Evolutionary conservation across 495 filamentous ascomycete genomes (phyloP), one percentile per base, ranked within the genome.

Genomic region (Penicillium odoratum): DNA sequence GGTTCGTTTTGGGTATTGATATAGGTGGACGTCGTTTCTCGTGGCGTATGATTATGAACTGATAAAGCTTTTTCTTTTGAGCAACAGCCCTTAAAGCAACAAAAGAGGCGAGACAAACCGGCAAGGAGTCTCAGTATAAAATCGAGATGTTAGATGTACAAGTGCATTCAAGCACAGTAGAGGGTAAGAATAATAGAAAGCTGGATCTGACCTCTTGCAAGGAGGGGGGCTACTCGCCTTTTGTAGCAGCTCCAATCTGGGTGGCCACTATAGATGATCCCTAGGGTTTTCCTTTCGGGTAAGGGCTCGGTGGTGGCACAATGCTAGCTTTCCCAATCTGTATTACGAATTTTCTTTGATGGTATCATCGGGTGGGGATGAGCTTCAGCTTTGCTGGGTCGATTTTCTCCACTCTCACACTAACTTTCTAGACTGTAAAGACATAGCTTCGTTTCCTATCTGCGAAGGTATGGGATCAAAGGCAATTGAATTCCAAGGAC

Each of bases 11-110:
- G 16, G n/a, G 51, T 45, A 30, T 51, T 29, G n/a, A 15, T 16
- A 21, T 47, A 16, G 25, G 13, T 40, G 31, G 42, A 8, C 4
- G 62, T 42, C 13, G 40, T 53, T 49, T 57, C 28, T 57, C 52
- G 56, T 43, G 57, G 59, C 54, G 57, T 51, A 42, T 49, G 46
- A 45, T 52, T n/a, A 18, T 51, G 31, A 47, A 63, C 60, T 18
- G 55, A 47, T 31, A 47, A 40, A 48, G 34, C 5, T 60, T 65
- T 51, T 61, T 65, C 51, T 59, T 46, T 54, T 34, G 65, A 63
- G 62, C 65, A 63, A 26, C 59, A 65, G 43, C 60, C 62, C 60
- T 55, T 62, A 49, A 66, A 63, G 47, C 63, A 68, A 58, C 56
- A 61, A 15, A 68, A 34, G 36, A 66, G 36, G 29, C 46, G 58